Conservation (phyloP, 345 rosid species). For the Citrus glauca region DNA sequence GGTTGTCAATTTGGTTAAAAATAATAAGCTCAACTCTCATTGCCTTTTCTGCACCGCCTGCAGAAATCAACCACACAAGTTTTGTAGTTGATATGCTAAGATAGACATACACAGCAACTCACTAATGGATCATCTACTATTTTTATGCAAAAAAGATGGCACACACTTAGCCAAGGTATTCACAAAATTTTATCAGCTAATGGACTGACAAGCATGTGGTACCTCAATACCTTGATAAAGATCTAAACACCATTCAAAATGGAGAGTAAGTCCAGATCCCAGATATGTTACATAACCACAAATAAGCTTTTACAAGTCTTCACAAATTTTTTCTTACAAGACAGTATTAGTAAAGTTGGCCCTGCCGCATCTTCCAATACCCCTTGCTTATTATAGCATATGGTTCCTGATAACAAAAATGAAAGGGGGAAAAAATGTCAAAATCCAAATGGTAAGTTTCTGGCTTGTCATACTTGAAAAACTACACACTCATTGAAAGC, state of each 20-base stretch:
- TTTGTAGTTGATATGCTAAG: no score
- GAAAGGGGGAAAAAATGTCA: not conserved
- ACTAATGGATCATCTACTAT: not conserved
- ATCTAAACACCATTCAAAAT: not conserved
- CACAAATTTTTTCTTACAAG: not conserved
- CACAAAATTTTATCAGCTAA: not conserved
- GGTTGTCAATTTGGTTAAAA: not conserved
- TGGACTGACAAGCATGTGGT: not conserved
- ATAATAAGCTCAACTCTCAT: not conserved
- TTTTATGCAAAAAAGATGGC: not conserved
- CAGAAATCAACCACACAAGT: not conserved
- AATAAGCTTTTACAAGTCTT: constrained; percentile 5
- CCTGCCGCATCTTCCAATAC: not conserved
- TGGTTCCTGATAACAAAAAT: not conserved
- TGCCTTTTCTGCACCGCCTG: not conserved
- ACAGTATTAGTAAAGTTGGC: constrained; percentile 1
- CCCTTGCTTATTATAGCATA: constrained; percentile 11
- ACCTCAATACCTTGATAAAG: not conserved
- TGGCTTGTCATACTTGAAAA: not conserved
- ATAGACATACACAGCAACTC: not conserved
- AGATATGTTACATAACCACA: not conserved
- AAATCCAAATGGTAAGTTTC: not conserved
- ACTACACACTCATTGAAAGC: not conserved
- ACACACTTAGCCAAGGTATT: not conserved
- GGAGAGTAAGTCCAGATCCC: not conserved